Percentiles rank a stretch among this genome's conserved stretches.
Conservation (phyloP, 805 yeast species). For the Grigorovia yakushimaensis region DNA sequence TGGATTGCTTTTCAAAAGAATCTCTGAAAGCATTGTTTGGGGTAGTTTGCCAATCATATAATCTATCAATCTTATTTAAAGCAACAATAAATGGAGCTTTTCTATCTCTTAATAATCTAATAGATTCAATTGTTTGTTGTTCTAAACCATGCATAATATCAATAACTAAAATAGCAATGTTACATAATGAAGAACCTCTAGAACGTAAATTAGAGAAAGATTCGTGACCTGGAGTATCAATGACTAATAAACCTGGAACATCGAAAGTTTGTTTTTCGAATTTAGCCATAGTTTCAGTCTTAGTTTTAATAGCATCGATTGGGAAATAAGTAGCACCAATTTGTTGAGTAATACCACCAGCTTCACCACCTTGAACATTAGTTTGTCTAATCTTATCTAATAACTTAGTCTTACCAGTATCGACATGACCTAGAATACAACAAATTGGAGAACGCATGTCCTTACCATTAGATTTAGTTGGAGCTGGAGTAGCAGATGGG, state of each 20-base stretch:
- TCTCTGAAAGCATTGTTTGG: slow-evolving; percentile 96
- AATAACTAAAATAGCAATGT: slow-evolving; percentile 95
- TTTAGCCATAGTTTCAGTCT: slow-evolving; percentile 83
- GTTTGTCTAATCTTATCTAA: slow-evolving; percentile 97
- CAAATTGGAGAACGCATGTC: slow-evolving; percentile 97
- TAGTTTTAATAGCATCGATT: slow-evolving; percentile 81
- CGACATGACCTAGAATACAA: slow-evolving; percentile 98
- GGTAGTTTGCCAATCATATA: slow-evolving; percentile 83
- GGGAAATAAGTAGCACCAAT: slow-evolving; percentile 99
- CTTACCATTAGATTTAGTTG: slow-evolving; percentile 24
- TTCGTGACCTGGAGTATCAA: slow-evolving; percentile 99
- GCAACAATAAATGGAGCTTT: slow-evolving; percentile 98
- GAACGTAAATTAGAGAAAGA: slow-evolving; percentile 95
- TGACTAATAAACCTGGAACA: slow-evolving; percentile 93
- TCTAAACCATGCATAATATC: slow-evolving; percentile 99
- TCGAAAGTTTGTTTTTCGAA: slow-evolving; percentile 80
- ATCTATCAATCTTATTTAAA: slow-evolving; percentile 92
- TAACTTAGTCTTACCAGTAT: slow-evolving; percentile 97
- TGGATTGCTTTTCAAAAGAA: slow-evolving; percentile 71
- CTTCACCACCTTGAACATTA: slow-evolving; percentile 99
- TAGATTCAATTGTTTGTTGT: slow-evolving; percentile 94
- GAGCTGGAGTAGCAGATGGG: slow-evolving; percentile 10
- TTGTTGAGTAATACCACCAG: slow-evolving; percentile 99
- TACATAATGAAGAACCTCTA: slow-evolving; percentile 98
- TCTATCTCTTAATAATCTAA: slow-evolving; percentile 83